These are phyloP conservation scores for Galerina sulciceps DNA, from an alignment of 768 basidiomycete species.

Conservation along the genomic window DNA sequence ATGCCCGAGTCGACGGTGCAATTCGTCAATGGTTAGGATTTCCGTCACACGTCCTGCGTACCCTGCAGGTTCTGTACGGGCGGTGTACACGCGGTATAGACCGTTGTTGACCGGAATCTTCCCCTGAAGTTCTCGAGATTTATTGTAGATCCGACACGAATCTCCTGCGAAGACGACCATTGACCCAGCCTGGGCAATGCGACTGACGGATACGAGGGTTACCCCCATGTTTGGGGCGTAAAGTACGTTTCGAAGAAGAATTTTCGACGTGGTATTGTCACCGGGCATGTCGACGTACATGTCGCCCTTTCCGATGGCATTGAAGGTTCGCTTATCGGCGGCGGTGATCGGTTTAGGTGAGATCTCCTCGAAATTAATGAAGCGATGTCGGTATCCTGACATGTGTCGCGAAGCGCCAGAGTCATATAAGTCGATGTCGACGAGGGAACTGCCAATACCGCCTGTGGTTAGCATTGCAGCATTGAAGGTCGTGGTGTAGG, in stretches of 20 bases:
- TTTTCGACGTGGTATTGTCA: constrained; percentile 9
- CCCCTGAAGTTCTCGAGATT: neutral
- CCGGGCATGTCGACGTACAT: constrained; percentile 26
- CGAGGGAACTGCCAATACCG: neutral
- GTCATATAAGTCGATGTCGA: constrained; percentile 12
- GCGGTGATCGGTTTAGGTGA: constrained; percentile 21
- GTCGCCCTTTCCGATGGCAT: constrained; percentile 23
- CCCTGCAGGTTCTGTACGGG: constrained; percentile 5
- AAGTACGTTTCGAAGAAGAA: constrained; percentile 22
- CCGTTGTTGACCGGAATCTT: constrained; percentile 13
- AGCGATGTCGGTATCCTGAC: constrained; percentile 15
- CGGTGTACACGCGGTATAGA: constrained; percentile 21
- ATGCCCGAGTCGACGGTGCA: constrained; percentile 31
- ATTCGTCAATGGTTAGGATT: constrained; percentile 25
- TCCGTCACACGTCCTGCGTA: constrained; percentile 13
- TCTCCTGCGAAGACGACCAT: constrained; percentile 2
- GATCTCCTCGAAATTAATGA: constrained; percentile 23
- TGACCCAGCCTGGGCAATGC: constrained; percentile 10
- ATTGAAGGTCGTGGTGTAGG: constrained; percentile 5
- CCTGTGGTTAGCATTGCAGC: constrained; percentile 19
- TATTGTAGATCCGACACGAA: constrained; percentile 5
- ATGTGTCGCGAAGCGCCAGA: constrained; percentile 17
- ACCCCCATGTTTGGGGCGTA: constrained; percentile 22
- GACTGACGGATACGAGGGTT: constrained; percentile 19
- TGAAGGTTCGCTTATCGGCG: constrained; percentile 26